Evolutionary conservation across 257 asterid species (phyloP).

Genomic region (Gentiana macrophylla): DNA sequence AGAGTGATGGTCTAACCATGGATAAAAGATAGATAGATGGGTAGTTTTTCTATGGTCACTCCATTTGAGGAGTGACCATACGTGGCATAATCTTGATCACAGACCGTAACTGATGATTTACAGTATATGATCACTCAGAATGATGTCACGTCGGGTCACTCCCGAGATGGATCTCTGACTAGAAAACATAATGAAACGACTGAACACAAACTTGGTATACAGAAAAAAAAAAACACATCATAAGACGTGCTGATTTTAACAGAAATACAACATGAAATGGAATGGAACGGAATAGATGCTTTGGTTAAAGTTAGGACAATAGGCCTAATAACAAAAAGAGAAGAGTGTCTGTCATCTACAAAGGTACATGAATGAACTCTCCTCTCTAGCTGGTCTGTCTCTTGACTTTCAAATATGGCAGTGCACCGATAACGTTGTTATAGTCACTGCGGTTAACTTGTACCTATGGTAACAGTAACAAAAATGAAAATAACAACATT

Average conservation of each 20-base stretch:
- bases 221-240: too few relatives aligned
- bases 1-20: too few relatives aligned
- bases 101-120: too few relatives aligned
- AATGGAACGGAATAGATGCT: background rate
- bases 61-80: too few relatives aligned
- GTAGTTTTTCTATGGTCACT: too few relatives aligned
- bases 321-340: background rate
- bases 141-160: too few relatives aligned
- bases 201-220: too few relatives aligned
- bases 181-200: too few relatives aligned
- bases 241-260: background rate
- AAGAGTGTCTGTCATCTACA: background rate
- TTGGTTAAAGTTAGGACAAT: background rate
- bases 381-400: slow-evolving; percentile 41
- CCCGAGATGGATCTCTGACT: too few relatives aligned
- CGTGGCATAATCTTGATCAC: too few relatives aligned
- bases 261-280: slow-evolving; percentile 2
- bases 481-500: slow-evolving; percentile 5
- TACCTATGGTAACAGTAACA: slow-evolving; percentile 25
- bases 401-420: slow-evolving; percentile 91
- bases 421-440: slow-evolving; percentile 82
- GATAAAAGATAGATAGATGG: too few relatives aligned
- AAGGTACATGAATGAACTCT: background rate
- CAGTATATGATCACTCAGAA: too few relatives aligned
- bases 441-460: slow-evolving; percentile 94